These are phyloP conservation scores for Golubevia pallescens DNA, from an alignment of 1,284 basidiomycete species.

Conservation along the genomic window DNA sequence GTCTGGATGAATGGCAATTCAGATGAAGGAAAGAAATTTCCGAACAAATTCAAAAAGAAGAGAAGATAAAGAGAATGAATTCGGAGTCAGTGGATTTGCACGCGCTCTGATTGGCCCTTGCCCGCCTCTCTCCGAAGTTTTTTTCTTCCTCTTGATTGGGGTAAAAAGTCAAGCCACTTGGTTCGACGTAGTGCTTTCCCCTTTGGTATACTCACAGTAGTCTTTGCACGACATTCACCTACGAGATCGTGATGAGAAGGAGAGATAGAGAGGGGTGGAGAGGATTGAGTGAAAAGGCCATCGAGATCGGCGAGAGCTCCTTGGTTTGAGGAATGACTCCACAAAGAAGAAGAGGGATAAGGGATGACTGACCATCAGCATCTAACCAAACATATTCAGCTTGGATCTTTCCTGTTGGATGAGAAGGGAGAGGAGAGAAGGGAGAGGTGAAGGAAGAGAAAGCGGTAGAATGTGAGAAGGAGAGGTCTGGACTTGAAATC, in stretches of 20 bases:
- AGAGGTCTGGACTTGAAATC: too few species aligned
- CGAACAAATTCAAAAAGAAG: too few species aligned
- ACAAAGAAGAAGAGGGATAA: background rate
- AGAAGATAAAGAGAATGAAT: too few species aligned
- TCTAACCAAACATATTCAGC: constrained; percentile 65
- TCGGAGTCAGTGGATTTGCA: too few species aligned
- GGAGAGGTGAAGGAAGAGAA: constrained; percentile 5
- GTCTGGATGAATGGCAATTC: too few species aligned
- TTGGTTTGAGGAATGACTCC: too few species aligned
- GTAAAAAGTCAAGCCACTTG: too few species aligned
- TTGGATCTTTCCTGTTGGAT: constrained; percentile 31
- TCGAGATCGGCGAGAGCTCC: background rate
- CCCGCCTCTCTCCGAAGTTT: too few species aligned
- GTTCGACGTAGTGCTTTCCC: background rate
- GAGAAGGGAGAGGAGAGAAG: constrained; percentile 11
- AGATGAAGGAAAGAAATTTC: too few species aligned
- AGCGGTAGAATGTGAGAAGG: background rate
- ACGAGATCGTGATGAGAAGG: background rate
- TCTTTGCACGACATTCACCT: constrained; percentile 59
- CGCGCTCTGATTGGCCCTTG: too few species aligned
- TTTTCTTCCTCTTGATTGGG: too few species aligned
- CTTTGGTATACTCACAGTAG: constrained; percentile 31
- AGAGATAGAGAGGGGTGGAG: background rate
- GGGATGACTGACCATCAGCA: constrained; percentile 38
- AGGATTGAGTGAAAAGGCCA: too few species aligned